Conservation (phyloP, 2,329 filamentous ascomycete genomes). For the Aspergillus sp. region DNA sequence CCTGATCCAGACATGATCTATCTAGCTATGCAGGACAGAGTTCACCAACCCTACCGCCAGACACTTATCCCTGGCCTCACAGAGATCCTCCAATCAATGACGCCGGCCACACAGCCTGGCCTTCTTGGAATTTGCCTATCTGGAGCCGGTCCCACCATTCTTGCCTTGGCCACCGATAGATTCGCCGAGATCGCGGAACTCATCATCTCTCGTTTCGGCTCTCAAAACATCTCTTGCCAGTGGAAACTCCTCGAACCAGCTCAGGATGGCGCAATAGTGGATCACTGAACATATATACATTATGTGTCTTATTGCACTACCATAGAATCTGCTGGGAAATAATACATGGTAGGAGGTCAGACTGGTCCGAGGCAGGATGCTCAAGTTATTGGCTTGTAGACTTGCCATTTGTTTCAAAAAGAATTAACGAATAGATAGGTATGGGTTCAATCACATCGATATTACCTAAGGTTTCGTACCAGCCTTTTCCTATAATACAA, state of each 20-base stretch:
- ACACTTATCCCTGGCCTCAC: slow-evolving; percentile 87
- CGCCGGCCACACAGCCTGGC: slow-evolving; percentile 79
- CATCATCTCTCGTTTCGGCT: slow-evolving; percentile 72
- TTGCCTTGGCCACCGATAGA: slow-evolving; percentile 86
- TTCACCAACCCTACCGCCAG: slow-evolving; percentile 95
- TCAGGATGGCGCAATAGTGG: slow-evolving; percentile 56
- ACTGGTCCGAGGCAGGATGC: too few relatives aligned
- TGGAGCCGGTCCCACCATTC: slow-evolving; percentile 90
- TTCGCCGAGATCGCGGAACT: slow-evolving; percentile 82
- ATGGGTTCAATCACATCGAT: too few relatives aligned
- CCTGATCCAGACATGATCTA: slow-evolving; percentile 93
- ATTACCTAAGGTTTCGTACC: too few relatives aligned
- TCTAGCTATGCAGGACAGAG: slow-evolving; percentile 96
- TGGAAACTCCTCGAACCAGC: slow-evolving; percentile 91
- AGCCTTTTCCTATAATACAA: too few relatives aligned
- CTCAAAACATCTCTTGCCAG: slow-evolving; percentile 67
- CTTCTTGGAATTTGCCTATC: slow-evolving; percentile 93
- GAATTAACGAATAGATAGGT: too few relatives aligned
- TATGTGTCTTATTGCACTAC: not conserved
- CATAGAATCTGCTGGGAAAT: too few relatives aligned
- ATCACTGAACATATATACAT: slow-evolving; percentile 10
- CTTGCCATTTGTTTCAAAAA: too few relatives aligned
- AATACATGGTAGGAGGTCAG: too few relatives aligned
- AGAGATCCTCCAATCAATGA: slow-evolving; percentile 88
- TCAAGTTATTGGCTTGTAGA: too few relatives aligned